These are phyloP conservation scores for Phialophora macrospora DNA, from an alignment of 2,329 filamentous ascomycete species.

Conservation along the genomic window DNA sequence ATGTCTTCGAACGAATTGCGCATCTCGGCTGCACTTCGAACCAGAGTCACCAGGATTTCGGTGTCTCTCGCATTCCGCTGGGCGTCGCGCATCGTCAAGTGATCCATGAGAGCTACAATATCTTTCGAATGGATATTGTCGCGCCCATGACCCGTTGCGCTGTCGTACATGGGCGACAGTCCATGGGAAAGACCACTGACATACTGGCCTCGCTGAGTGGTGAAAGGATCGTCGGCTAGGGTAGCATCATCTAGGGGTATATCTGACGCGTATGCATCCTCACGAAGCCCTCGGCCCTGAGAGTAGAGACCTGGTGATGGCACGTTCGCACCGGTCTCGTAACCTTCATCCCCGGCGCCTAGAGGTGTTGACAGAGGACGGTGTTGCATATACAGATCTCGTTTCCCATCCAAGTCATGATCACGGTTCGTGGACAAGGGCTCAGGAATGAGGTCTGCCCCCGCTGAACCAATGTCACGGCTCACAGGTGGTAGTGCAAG, in stretches of 20 bases:
- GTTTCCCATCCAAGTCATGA: slow-evolving; percentile 45
- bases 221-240: slow-evolving; percentile 68
- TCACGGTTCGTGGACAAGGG: slow-evolving; percentile 43
- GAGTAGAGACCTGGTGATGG: slow-evolving; percentile 35
- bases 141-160: slow-evolving; percentile 82
- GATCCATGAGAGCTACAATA: slow-evolving; percentile 96
- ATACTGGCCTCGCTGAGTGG: slow-evolving; percentile 63
- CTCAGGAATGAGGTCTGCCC: slow-evolving; percentile 45
- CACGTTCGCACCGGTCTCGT: slow-evolving; percentile 72
- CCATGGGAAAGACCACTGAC: slow-evolving; percentile 90
- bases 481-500: slow-evolving; percentile 45
- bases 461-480: slow-evolving; percentile 51
- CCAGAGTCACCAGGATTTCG: slow-evolving; percentile 91
- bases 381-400: slow-evolving; percentile 44
- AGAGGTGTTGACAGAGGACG: slow-evolving; percentile 57
- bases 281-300: slow-evolving; percentile 18
- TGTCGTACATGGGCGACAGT: slow-evolving; percentile 91
- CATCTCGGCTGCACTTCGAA: slow-evolving; percentile 95
- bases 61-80: slow-evolving; percentile 95
- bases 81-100: slow-evolving; percentile 94
- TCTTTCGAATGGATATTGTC: slow-evolving; percentile 95
- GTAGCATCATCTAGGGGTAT: slow-evolving; percentile 11
- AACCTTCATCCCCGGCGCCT: slow-evolving; percentile 82
- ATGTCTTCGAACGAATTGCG: slow-evolving; percentile 94
- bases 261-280: slow-evolving; percentile 30